Evolutionary conservation across 139 green algal species (phyloP), one percentile per base, ranked within the genome.

Genomic region (Chlamydomonas urium): DNA sequence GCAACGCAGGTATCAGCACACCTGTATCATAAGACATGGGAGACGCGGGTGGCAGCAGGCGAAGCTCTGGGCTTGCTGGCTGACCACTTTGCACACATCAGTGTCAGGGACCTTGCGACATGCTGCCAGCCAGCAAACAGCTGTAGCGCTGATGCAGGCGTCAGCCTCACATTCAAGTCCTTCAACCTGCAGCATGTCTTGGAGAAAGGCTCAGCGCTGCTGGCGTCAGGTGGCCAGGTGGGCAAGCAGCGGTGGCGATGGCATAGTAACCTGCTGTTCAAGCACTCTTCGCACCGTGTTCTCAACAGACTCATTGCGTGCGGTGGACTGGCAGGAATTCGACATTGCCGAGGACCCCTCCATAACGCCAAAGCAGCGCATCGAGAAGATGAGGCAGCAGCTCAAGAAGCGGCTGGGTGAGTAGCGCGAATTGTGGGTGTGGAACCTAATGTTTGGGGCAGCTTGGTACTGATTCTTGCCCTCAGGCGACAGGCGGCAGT

Each of bases 151-250:
- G n/a, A n/a, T n/a, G n/a, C n/a, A n/a, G n/a, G n/a, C n/a, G n/a
- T n/a, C n/a, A n/a, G n/a, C 32, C 47, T 84, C 36, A 72, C 33
- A 36, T 86, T 88, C 26, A 47, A 68, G 10, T 63, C 45, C 34
- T 92, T 97, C 66, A 76, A 88, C 63, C 68, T 96, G 19, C 26
- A 81, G 37, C 38, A 71, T 2, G 83, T 97, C 3, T 69, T 97
- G 50, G 73, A 86, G 17, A 77, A 86, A 31, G 91, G 92, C 17
- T 87, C 81, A 19, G 85, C 81, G 29, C 77, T 97, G 50, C 75
- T 96, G 23, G 87, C 88, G 4, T 96, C 87, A 26, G 88, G 86
- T 0, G 92, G 91, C 0, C 79, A 95, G 85, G 91, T 92, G 58
- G 2, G n/a, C n/a, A n/a, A n/a, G n/a, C n/a, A n/a, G n/a, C n/a